A percentile compares a stretch with the other conserved stretches of the same genome.
Conservation (phyloP, 139 green algal genomes). For the Cymbomonas tetramitiformis region DNA sequence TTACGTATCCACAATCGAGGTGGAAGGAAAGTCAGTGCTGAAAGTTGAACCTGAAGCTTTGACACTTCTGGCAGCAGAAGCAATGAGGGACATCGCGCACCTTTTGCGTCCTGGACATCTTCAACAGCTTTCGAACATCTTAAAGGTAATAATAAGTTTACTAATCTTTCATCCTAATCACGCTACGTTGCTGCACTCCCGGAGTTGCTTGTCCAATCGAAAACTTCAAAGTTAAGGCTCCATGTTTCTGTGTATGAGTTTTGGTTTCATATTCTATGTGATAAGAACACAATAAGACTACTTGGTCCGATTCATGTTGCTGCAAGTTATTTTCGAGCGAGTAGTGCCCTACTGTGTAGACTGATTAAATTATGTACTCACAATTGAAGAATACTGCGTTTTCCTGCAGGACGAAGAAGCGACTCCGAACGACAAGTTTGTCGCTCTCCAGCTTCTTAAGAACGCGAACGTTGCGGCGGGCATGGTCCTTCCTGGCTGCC, state of each 20-base stretch:
- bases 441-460: conserved; percentile 19
- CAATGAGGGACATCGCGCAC: conserved; percentile 16
- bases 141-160: too few species aligned
- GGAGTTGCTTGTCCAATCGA: too few species aligned
- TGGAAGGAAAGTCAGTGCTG: conserved; percentile 6
- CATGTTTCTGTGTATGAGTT: too few species aligned
- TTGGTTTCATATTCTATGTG: too few species aligned
- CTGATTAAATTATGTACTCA: too few species aligned
- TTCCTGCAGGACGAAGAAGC: conserved; percentile 6
- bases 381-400: neutral
- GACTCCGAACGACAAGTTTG: conserved; percentile 14
- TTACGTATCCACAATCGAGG: neutral
- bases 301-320: too few species aligned
- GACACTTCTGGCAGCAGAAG: neutral
- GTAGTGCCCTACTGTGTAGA: too few species aligned
- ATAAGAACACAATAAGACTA: too few species aligned
- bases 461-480: conserved; percentile 16
- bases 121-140: conserved; percentile 13
- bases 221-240: too few species aligned
- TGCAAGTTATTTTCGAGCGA: too few species aligned
- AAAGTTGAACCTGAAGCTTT: conserved; percentile 9
- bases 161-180: too few species aligned
- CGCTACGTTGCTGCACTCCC: too few species aligned
- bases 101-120: conserved; percentile 14
- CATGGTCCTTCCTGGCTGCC: conserved; percentile 16